phyloP scores from a whole-genome alignment of 2,329 filamentous ascomycete genomes.

The Madurella mycetomatis region DNA sequence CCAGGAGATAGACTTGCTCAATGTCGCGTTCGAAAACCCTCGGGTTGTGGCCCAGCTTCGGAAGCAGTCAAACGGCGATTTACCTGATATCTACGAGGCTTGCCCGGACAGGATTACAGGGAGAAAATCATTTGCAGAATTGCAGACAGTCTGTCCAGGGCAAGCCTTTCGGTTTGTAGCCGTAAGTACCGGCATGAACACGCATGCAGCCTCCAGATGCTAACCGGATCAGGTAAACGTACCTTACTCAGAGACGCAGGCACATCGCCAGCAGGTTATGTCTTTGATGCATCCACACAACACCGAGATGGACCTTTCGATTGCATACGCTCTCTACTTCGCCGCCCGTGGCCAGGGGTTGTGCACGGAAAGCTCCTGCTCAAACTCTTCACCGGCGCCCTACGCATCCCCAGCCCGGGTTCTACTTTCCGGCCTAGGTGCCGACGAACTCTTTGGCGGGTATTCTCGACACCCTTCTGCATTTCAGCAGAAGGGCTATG shows the following conservation, averaged over 20 bases:
- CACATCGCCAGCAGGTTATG: slow-evolving; percentile 65
- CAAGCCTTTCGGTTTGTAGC: slow-evolving; percentile 80
- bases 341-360: slow-evolving; percentile 69
- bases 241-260: slow-evolving; percentile 68
- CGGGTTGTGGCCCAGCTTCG: slow-evolving; percentile 58
- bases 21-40: slow-evolving; percentile 96
- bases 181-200: slow-evolving; percentile 36
- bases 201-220: not conserved
- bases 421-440: slow-evolving; percentile 85
- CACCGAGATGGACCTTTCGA: slow-evolving; percentile 98
- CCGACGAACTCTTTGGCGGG: slow-evolving; percentile 93
- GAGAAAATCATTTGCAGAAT: slow-evolving; percentile 71
- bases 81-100: slow-evolving; percentile 59
- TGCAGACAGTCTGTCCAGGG: slow-evolving; percentile 62
- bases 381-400: slow-evolving; percentile 17
- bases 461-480: slow-evolving; percentile 81
- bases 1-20: slow-evolving; percentile 80
- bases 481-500: slow-evolving; percentile 64
- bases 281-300: slow-evolving; percentile 86
- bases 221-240: slow-evolving; percentile 60
- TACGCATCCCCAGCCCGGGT: slow-evolving; percentile 74
- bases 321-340: slow-evolving; percentile 91
- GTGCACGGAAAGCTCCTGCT: slow-evolving; percentile 30
- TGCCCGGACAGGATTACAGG: slow-evolving; percentile 91
- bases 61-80: slow-evolving; percentile 26